Conservation (phyloP, 83 land plant species). For the Picea mariana region DNA sequence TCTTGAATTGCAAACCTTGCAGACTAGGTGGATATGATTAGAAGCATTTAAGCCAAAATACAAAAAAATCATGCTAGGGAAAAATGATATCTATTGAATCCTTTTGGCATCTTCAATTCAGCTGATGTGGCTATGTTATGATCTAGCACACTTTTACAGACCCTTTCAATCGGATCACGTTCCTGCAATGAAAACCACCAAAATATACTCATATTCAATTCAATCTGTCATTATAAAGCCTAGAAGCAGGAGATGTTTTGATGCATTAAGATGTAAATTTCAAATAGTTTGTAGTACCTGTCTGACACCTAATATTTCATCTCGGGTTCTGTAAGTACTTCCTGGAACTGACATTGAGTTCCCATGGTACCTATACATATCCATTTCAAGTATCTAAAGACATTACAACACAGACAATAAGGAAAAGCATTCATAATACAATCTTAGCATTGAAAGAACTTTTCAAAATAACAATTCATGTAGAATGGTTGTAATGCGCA, state of each 20-base stretch:
- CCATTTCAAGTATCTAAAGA: constrained; percentile 93
- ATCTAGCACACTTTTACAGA: constrained; percentile 73
- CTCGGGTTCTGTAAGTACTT: constrained; percentile 94
- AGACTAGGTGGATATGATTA: not conserved
- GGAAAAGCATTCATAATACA: not conserved
- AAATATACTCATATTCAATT: not conserved
- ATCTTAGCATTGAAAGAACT: not conserved
- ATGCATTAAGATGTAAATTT: constrained; percentile 2
- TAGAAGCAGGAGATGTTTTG: not conserved
- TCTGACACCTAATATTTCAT: constrained; percentile 86
- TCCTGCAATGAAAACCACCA: constrained; percentile 45
- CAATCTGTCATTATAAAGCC: not conserved
- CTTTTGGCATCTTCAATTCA: constrained; percentile 69
- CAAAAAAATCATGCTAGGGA: not conserved
- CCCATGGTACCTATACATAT: constrained; percentile 97
- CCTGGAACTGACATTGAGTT: constrained; percentile 99
- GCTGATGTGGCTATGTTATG: constrained; percentile 77
- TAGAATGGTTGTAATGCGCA: no score
- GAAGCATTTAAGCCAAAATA: not conserved
- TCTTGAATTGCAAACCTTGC: not conserved
- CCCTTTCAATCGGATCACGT: constrained; percentile 96
- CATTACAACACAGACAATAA: not conserved
- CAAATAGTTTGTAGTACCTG: no score
- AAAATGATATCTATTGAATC: not conserved
- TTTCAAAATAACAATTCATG: not conserved